These are phyloP conservation scores for Aureobasidium mangrovei DNA, from an alignment of 2,329 filamentous ascomycete species.

Conservation along the genomic window DNA sequence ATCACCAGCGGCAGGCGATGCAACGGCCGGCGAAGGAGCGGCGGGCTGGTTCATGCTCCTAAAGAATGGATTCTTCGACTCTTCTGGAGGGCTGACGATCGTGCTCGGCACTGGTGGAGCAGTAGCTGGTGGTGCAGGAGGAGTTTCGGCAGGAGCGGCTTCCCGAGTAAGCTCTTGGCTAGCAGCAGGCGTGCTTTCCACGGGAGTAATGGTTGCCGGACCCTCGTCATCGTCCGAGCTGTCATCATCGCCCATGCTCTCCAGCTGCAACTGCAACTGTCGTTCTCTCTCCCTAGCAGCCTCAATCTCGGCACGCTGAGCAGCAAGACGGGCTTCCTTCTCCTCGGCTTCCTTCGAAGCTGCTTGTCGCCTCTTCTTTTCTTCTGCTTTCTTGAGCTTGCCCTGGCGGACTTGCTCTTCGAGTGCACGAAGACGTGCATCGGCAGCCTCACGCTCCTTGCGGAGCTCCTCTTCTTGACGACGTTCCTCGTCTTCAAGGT, in stretches of 20 bases:
- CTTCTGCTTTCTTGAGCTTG: conserved; percentile 93
- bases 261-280: conserved; percentile 79
- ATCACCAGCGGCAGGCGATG: conserved; percentile 35
- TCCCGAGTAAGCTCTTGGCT: conserved; percentile 44
- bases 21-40: conserved; percentile 22
- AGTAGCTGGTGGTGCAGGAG: conserved; percentile 28
- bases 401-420: conserved; percentile 90
- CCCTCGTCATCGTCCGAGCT: conserved; percentile 79
- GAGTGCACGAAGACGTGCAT: conserved; percentile 74
- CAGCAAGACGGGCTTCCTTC: conserved; percentile 74
- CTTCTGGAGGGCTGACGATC: conserved; percentile 47
- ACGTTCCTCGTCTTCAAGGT: conserved; percentile 69
- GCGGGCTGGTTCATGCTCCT: conserved; percentile 66
- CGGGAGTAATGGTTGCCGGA: conserved; percentile 58
- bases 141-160: conserved; percentile 32
- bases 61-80: conserved; percentile 93
- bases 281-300: conserved; percentile 82
- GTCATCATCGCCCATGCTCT: conserved; percentile 65
- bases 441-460: conserved; percentile 69
- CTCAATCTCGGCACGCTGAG: conserved; percentile 84
- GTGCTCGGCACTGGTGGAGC: conserved; percentile 40
- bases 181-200: conserved; percentile 50
- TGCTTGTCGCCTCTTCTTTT: conserved; percentile 86
- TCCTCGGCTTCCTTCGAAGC: conserved; percentile 79
- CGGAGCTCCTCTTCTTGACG: conserved; percentile 72